Conservation (phyloP, 2,329 filamentous ascomycete species). For the Colletotrichum lini region DNA sequence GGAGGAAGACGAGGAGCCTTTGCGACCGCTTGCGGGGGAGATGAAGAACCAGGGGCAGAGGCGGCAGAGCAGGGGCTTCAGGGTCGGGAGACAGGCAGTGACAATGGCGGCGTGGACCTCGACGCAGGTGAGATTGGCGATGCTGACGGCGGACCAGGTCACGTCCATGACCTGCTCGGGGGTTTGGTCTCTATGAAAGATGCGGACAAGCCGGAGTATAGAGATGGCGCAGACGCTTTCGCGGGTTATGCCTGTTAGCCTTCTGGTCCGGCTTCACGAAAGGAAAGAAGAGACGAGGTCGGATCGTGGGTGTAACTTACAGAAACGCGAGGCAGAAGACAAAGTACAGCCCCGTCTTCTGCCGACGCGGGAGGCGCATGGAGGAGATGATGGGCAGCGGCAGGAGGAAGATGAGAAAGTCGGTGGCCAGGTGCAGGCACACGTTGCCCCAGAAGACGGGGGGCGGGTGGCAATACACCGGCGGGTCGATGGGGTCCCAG, state of each 20-base stretch:
- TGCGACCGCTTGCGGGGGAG: not conserved
- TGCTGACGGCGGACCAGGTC: slow-evolving; percentile 48
- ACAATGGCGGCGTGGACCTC: slow-evolving; percentile 55
- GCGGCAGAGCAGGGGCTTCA: slow-evolving; percentile 56
- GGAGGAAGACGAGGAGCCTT: not conserved
- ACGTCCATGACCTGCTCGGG: slow-evolving; percentile 44
- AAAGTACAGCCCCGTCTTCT: slow-evolving; percentile 56
- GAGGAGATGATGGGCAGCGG: slow-evolving; percentile 60
- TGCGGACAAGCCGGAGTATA: slow-evolving; percentile 49
- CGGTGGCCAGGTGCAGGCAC: slow-evolving; percentile 45
- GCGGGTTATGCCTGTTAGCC: slow-evolving; percentile 10
- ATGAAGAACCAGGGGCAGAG: slow-evolving; percentile 47
- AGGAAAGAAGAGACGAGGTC: not conserved
- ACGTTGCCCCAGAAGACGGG: slow-evolving; percentile 47
- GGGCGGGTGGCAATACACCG: slow-evolving; percentile 39
- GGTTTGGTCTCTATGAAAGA: slow-evolving; percentile 44
- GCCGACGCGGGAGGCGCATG: slow-evolving; percentile 56
- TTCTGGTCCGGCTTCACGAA: not conserved
- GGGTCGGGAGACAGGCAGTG: slow-evolving; percentile 55
- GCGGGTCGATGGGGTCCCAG: slow-evolving; percentile 23
- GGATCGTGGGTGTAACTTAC: slow-evolving; percentile 34
- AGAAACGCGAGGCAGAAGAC: slow-evolving; percentile 60
- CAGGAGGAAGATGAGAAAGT: slow-evolving; percentile 50
- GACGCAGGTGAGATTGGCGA: slow-evolving; percentile 54
- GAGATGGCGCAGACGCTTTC: slow-evolving; percentile 55